Conservation (phyloP, 352 stramenopile species). For the Globisporangium paroecandrum region DNA sequence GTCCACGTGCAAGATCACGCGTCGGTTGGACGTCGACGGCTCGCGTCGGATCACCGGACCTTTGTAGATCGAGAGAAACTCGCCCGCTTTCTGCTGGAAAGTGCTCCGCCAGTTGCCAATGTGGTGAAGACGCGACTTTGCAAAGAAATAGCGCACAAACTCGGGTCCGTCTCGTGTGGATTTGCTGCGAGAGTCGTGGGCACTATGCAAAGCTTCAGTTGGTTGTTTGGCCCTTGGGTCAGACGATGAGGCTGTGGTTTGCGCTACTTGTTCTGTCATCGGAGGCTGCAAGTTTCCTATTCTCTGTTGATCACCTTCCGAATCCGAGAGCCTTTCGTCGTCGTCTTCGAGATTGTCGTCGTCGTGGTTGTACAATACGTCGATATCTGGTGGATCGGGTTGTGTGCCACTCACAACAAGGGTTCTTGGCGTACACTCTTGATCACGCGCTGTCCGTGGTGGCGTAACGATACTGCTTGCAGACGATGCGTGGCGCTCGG, state of each 20-base stretch:
- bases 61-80: conserved; percentile 67
- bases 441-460: neutral
- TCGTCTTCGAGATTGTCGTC: neutral
- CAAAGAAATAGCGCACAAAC: conserved; percentile 81
- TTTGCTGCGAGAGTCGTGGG: conserved; percentile 30
- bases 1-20: conserved; percentile 94
- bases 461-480: neutral
- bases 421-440: neutral
- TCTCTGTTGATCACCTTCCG: neutral
- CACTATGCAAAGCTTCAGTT: neutral
- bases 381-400: neutral
- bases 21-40: conserved; percentile 32
- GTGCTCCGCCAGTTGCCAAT: conserved; percentile 77
- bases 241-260: neutral
- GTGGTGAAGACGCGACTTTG: conserved; percentile 82
- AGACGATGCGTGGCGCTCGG: neutral
- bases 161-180: conserved; percentile 66
- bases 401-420: neutral
- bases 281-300: neutral
- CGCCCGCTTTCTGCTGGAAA: conserved; percentile 61
- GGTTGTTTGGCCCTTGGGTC: neutral
- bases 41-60: conserved; percentile 35
- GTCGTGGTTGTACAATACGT: neutral
- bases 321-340: conserved; percentile 1
- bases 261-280: neutral